Percentiles rank a stretch among this genome's conserved stretches.
Evolutionary conservation across 2,329 filamentous ascomycete genomes (phyloP).

Genomic region (Cladobotryum protrusum): DNA sequence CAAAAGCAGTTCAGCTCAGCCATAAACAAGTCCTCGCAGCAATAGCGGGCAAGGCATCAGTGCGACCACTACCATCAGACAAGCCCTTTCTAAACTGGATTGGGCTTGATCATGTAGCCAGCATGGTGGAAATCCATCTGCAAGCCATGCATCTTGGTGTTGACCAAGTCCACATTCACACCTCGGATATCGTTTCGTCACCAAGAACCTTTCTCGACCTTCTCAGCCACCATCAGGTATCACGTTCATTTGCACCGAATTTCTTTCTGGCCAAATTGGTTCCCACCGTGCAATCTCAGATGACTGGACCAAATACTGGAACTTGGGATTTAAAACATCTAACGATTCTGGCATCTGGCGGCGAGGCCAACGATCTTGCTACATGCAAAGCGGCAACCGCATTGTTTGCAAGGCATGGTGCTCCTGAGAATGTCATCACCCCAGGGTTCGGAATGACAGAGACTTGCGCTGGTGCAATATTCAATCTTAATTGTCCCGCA

Average conservation of each 20-base stretch:
- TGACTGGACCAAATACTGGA: too few species aligned
- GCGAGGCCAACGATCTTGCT: too few species aligned
- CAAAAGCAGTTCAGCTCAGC: slow-evolving; percentile 42
- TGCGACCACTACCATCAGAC: slow-evolving; percentile 16
- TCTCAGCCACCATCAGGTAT: too few species aligned
- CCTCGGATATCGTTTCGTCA: too few species aligned
- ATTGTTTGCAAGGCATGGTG: slow-evolving; percentile 16
- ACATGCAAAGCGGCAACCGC: too few species aligned
- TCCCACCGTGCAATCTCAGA: too few species aligned
- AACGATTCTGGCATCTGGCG: too few species aligned
- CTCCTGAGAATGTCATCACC: slow-evolving; percentile 27
- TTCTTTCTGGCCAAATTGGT: too few species aligned
- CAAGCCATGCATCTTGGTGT: slow-evolving; percentile 27
- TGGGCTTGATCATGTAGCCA: slow-evolving; percentile 48
- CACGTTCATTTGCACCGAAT: too few species aligned
- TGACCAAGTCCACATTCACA: too few species aligned
- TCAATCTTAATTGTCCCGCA: slow-evolving; percentile 33
- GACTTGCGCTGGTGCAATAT: slow-evolving; percentile 45
- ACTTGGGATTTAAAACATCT: too few species aligned
- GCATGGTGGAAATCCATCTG: slow-evolving; percentile 45
- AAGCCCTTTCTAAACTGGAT: slow-evolving; percentile 47
- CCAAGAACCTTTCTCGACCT: too few species aligned
- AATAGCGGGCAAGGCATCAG: slow-evolving; percentile 12
- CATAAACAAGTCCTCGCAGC: slow-evolving; percentile 38
- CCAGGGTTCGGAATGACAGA: slow-evolving; percentile 47